A percentile compares a stretch with the other conserved stretches of the same genome.
phyloP scores from a whole-genome alignment of 2,329 filamentous ascomycete genomes.

The Neocatenulostroma microsporum region DNA sequence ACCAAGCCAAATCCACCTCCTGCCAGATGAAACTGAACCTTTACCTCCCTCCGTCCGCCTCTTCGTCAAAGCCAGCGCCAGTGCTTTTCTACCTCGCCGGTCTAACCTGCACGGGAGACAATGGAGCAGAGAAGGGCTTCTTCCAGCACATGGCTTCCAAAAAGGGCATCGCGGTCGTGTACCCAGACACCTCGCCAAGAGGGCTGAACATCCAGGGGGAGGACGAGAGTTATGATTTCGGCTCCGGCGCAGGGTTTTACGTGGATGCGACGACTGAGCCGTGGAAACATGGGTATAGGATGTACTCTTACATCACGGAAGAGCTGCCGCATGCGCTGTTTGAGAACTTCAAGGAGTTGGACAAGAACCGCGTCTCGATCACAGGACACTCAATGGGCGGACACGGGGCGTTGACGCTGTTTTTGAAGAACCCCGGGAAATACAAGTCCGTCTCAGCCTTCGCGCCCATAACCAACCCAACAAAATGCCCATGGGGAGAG shows the following conservation, averaged over 20 bases:
- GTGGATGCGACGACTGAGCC: slow-evolving; percentile 72
- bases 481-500: slow-evolving; percentile 81
- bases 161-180: slow-evolving; percentile 83
- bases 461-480: slow-evolving; percentile 82
- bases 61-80: slow-evolving; percentile 58
- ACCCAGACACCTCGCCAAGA: slow-evolving; percentile 87
- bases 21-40: slow-evolving; percentile 92
- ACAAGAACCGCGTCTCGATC: slow-evolving; percentile 65
- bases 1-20: slow-evolving; percentile 67
- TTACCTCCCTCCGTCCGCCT: slow-evolving; percentile 71
- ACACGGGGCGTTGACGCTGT: slow-evolving; percentile 87
- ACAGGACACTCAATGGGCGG: slow-evolving; percentile 97
- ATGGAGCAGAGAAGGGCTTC: slow-evolving; percentile 71
- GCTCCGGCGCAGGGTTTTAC: slow-evolving; percentile 89
- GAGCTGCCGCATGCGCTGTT: slow-evolving; percentile 80
- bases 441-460: slow-evolving; percentile 88
- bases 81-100: slow-evolving; percentile 90
- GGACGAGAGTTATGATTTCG: slow-evolving; percentile 86
- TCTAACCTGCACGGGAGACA: slow-evolving; percentile 87
- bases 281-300: slow-evolving; percentile 73
- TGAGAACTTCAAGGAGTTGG: slow-evolving; percentile 61
- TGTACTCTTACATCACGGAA: slow-evolving; percentile 86
- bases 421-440: slow-evolving; percentile 80
- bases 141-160: slow-evolving; percentile 75
- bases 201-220: slow-evolving; percentile 75